A percentile compares a stretch with the other conserved stretches of the same genome.
Evolutionary conservation across 371 early-diverging fungal genomes (phyloP).

Genomic region (Mycotypha africana): DNA sequence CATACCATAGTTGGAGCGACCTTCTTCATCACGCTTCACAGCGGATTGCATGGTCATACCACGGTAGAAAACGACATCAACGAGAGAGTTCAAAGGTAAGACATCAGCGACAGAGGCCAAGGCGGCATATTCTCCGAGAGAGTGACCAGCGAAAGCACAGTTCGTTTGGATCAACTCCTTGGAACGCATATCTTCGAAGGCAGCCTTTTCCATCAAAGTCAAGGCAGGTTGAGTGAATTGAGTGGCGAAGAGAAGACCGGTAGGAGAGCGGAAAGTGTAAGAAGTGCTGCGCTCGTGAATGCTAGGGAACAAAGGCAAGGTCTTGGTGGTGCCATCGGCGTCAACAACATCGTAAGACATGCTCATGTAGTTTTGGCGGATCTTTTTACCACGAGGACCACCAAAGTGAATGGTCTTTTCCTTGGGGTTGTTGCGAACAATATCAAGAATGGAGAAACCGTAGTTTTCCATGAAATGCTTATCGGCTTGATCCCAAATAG

Average conservation of each 20-base stretch:
- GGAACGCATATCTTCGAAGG: conserved; percentile 88
- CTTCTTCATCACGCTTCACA: conserved; percentile 77
- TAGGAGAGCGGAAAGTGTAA: conserved; percentile 89
- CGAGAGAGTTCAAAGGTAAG: conserved; percentile 78
- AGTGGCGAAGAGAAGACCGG: conserved; percentile 89
- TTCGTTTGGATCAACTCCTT: conserved; percentile 81
- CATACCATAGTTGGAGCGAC: conserved; percentile 94
- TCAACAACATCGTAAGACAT: conserved; percentile 89
- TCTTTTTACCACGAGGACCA: conserved; percentile 85
- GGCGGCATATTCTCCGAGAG: conserved; percentile 94
- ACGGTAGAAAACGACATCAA: conserved; percentile 95
- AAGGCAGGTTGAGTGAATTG: conserved; percentile 96
- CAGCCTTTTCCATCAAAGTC: conserved; percentile 90
- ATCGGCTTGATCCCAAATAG: conserved; percentile 94
- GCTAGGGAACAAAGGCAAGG: conserved; percentile 86
- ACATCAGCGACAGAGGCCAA: conserved; percentile 89
- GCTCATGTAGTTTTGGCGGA: conserved; percentile 85
- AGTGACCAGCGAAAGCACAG: conserved; percentile 94
- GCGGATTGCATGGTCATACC: conserved; percentile 97
- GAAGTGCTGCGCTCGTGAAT: conserved; percentile 77
- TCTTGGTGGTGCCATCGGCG: conserved; percentile 64
- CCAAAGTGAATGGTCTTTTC: conserved; percentile 92
- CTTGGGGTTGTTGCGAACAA: conserved; percentile 90
- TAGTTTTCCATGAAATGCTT: conserved; percentile 81
- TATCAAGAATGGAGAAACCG: conserved; percentile 89